Evolutionary conservation across 140 eudicot species (phyloP), one percentile per base, ranked within the genome.

Genomic region (Senecio squalidus): DNA sequence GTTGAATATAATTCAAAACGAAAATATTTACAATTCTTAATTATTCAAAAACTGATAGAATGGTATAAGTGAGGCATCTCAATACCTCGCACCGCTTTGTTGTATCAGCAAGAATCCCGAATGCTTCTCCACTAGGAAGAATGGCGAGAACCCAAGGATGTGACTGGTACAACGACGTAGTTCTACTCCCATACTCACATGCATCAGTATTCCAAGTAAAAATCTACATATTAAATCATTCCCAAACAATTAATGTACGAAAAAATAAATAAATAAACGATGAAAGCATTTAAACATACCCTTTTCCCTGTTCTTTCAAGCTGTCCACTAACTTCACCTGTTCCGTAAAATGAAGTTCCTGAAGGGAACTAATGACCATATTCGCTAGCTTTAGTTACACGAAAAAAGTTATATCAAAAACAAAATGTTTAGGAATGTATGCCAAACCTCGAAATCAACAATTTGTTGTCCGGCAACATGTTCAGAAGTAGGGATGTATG

Each of bases 251-350:
- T 18, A 23, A 14, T 4, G 6, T 46, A 9, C 6, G 6, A 9
- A 24, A 3, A 50, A 50, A 2, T 23, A 33, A 55, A 9, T 28
- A 14, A 41, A 50, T 44, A 50, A 48, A 0, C n/a, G n/a, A 8
- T 16, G 3, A 50, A 51, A 26, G 10, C 0, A 30, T 40, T 4
- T 18, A 40, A 36, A 55, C 82, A 21, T 54, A 91, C 98, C 77
- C 89, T 81, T 73, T 91, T 91, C 68, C 96, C 98, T 13, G 98
- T 91, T 71, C 96, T 79, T 74, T 91, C 96, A 64, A 91, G 98
- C 71, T 72, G 84, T 62, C 98, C 98, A 51, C 98, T 79, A 67
- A 79, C 96, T 79, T 91, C 96, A 63, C 98, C 98, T 26, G 98
- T 91, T 74, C 98, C 98, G 65, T 91, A 91, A 57, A 91, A 84